Conservation (phyloP, 108 stramenopile species). For the Phaeodactylum tricornutum region DNA sequence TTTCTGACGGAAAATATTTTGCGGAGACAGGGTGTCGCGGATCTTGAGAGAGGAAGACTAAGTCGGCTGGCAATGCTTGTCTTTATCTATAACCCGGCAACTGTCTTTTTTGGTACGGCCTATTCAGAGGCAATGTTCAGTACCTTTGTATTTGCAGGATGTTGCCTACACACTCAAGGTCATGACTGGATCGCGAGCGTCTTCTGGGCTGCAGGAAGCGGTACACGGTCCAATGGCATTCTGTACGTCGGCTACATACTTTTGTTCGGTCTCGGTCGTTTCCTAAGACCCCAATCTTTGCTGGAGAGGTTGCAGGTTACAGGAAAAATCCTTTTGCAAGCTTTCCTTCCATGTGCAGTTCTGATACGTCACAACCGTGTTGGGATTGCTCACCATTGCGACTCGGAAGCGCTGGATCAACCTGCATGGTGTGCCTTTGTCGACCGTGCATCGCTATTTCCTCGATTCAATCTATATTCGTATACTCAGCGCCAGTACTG, state of each 20-base stretch:
- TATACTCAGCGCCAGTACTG: conserved; percentile 73
- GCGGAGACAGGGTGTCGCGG: background rate
- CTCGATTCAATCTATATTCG: conserved; percentile 59
- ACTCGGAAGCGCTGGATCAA: conserved; percentile 30
- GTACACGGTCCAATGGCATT: conserved; percentile 73
- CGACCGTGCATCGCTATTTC: background rate
- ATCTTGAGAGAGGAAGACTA: conserved; percentile 5
- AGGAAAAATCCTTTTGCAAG: too few relatives aligned
- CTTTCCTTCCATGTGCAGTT: too few relatives aligned
- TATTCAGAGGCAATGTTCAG: conserved; percentile 80
- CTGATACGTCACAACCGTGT: too few relatives aligned
- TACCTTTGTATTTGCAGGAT: conserved; percentile 43
- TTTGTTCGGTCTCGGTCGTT: conserved; percentile 30
- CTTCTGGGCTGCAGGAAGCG: conserved; percentile 54
- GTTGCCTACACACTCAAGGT: background rate
- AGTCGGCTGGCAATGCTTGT: conserved; percentile 20
- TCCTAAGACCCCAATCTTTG: conserved; percentile 14
- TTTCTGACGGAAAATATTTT: conserved; percentile 27
- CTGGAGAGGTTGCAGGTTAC: too few relatives aligned
- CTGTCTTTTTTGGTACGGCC: conserved; percentile 68
- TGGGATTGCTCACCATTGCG: too few relatives aligned
- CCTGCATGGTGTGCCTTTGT: conserved; percentile 1
- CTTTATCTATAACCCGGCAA: conserved; percentile 72
- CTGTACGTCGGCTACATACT: conserved; percentile 47
- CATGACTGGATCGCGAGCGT: background rate